phyloP scores from a whole-genome alignment of 1,284 basidiomycete species.

The Ganoderma sp. region DNA sequence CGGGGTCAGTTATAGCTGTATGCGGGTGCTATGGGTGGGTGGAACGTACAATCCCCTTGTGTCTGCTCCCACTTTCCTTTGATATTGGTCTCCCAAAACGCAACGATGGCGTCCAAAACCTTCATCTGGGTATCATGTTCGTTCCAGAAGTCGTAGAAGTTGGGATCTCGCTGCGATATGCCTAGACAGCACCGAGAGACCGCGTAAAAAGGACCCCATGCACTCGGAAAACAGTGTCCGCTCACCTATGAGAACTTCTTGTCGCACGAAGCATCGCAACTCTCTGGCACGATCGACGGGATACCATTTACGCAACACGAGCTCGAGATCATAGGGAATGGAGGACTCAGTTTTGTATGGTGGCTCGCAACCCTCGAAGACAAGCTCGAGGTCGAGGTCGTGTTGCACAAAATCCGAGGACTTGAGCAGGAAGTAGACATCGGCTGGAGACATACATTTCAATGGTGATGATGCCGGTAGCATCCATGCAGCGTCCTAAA shows the following conservation, averaged over 20 bases:
- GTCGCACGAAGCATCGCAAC: slow-evolving; percentile 85
- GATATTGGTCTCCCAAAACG: slow-evolving; percentile 76
- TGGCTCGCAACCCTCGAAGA: slow-evolving; percentile 66
- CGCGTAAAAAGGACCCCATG: neutral
- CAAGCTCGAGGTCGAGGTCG: slow-evolving; percentile 66
- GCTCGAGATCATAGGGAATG: slow-evolving; percentile 69
- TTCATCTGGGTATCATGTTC: slow-evolving; percentile 58
- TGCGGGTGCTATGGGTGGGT: neutral
- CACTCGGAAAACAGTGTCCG: neutral
- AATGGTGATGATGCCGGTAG: slow-evolving; percentile 86
- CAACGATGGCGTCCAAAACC: slow-evolving; percentile 59
- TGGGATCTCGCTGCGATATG: slow-evolving; percentile 89
- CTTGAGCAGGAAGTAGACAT: slow-evolving; percentile 93
- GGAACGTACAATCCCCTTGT: slow-evolving; percentile 66
- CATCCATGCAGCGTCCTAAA: slow-evolving; percentile 91
- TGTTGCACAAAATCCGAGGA: slow-evolving; percentile 90
- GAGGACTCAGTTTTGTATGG: slow-evolving; percentile 7
- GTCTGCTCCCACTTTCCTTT: slow-evolving; percentile 61
- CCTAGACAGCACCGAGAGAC: slow-evolving; percentile 48
- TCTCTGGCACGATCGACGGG: slow-evolving; percentile 84
- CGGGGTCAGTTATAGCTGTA: slow-evolving; percentile 7
- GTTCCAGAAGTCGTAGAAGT: slow-evolving; percentile 89
- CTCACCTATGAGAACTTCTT: slow-evolving; percentile 73
- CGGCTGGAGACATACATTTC: slow-evolving; percentile 85
- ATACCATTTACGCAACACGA: slow-evolving; percentile 94